A percentile compares a stretch with the other conserved stretches of the same genome.
These are phyloP conservation scores for rapeseed (Brassica napus) DNA, from an alignment of 345 rosid genomes.

Conservation along the genomic window DNA sequence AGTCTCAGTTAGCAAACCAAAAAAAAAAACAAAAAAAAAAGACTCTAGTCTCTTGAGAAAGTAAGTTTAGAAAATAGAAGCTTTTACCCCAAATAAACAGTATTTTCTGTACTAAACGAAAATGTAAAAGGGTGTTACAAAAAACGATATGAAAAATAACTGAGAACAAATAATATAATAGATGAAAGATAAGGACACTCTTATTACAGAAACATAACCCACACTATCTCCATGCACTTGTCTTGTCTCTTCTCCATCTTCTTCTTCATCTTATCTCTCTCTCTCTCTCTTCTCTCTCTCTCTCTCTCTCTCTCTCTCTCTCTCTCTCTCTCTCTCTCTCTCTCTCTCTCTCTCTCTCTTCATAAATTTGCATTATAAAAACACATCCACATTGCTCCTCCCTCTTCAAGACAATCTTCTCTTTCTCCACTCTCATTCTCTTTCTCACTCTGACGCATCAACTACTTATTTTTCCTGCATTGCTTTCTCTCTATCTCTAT, in stretches of 20 bases:
- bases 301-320: conserved; percentile 8
- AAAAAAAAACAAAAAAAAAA: no score
- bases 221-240: conserved; percentile 66
- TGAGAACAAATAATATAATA: conserved; percentile 30
- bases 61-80: conserved; percentile 13
- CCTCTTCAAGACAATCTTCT: conserved; percentile 32
- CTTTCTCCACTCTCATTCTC: conserved; percentile 32
- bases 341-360: conserved; percentile 5
- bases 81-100: conserved; percentile 38
- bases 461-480: conserved; percentile 28
- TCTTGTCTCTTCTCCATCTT: conserved; percentile 44
- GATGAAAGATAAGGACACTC: conserved; percentile 23
- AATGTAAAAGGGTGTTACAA: background rate
- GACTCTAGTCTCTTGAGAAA: conserved; percentile 20
- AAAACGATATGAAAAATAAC: background rate
- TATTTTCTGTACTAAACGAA: conserved; percentile 35
- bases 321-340: no score
- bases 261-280: conserved; percentile 18
- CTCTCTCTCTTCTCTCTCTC: no score
- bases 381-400: conserved; percentile 34
- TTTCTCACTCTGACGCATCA: conserved; percentile 26
- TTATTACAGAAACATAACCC: conserved; percentile 42
- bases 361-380: conserved; percentile 38
- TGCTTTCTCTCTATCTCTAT: background rate
- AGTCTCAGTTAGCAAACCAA: no score